These are phyloP conservation scores for Tolypocladium tropicale DNA, from an alignment of 2,329 filamentous ascomycete genomes.

Conservation along the genomic window DNA sequence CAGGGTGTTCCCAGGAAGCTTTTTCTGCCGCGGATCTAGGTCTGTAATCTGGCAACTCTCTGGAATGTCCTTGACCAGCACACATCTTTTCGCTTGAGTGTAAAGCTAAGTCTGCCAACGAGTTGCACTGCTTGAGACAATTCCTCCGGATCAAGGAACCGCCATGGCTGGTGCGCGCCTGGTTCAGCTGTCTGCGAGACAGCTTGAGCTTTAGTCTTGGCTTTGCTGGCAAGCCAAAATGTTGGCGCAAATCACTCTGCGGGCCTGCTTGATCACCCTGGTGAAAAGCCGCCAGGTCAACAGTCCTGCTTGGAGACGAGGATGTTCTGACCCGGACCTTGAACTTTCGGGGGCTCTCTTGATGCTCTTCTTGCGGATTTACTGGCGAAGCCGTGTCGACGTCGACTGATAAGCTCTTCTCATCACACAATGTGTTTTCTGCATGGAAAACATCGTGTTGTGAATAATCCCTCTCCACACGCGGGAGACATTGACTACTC, in stretches of 20 bases:
- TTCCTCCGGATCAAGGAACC: conserved; percentile 10
- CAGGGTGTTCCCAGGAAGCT: conserved; percentile 3
- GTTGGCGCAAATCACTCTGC: not conserved
- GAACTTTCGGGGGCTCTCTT: conserved; percentile 12
- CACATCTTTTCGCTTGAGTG: conserved; percentile 7
- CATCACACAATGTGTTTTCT: not conserved
- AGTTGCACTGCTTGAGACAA: conserved; percentile 21
- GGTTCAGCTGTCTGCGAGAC: conserved; percentile 17
- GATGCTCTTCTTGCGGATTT: not conserved
- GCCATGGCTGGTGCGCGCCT: conserved; percentile 5
- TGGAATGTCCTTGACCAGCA: not conserved
- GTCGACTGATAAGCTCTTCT: not conserved
- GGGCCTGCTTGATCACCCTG: not conserved
- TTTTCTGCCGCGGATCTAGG: not conserved
- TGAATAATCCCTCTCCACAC: not conserved
- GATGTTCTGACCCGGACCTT: conserved; percentile 17
- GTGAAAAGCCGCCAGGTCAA: not conserved
- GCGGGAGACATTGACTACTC: not conserved
- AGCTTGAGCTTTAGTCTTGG: conserved; percentile 23
- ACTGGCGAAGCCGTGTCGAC: not conserved
- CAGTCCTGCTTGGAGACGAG: conserved; percentile 4
- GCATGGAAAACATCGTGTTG: not conserved
- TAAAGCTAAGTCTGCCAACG: conserved; percentile 18
- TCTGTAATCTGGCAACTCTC: not conserved
- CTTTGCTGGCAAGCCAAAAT: conserved; percentile 9